Conservation (phyloP, 768 basidiomycete genomes). For the Dentipellis fragilis region DNA sequence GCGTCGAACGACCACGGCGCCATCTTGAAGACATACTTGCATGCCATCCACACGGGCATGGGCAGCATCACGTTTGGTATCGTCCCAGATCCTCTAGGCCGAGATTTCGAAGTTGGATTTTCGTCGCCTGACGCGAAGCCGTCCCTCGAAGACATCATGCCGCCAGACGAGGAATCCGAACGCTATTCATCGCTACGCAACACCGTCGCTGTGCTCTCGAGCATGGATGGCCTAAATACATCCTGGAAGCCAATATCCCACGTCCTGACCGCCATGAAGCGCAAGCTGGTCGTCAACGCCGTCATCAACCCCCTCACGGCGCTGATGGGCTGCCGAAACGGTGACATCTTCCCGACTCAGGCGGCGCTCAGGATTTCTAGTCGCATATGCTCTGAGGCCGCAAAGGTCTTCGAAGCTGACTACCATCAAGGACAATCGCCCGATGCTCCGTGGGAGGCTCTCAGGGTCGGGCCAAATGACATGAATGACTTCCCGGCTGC, state of each 20-base stretch:
- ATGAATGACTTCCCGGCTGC: constrained; percentile 24
- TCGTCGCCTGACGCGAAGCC: constrained; percentile 27
- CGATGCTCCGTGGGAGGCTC: constrained; percentile 19
- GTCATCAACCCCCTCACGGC: constrained; percentile 84
- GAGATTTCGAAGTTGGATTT: constrained; percentile 53
- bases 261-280: constrained; percentile 60
- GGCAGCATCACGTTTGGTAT: constrained; percentile 75
- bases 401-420: constrained; percentile 45
- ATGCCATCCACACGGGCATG: constrained; percentile 60
- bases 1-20: constrained; percentile 78
- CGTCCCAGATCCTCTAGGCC: constrained; percentile 53
- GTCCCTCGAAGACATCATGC: constrained; percentile 43
- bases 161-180: constrained; percentile 21
- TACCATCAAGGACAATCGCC: constrained; percentile 20
- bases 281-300: constrained; percentile 74
- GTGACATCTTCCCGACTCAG: constrained; percentile 45
- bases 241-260: constrained; percentile 57
- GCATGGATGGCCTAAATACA: constrained; percentile 44
- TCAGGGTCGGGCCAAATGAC: background rate
- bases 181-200: constrained; percentile 55
- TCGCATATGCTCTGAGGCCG: constrained; percentile 64
- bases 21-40: constrained; percentile 38
- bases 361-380: constrained; percentile 35
- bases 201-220: constrained; percentile 56
- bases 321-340: constrained; percentile 71